These are phyloP conservation scores for Prunus mume DNA, from an alignment of 306 rosid genomes.

Conservation along the genomic window DNA sequence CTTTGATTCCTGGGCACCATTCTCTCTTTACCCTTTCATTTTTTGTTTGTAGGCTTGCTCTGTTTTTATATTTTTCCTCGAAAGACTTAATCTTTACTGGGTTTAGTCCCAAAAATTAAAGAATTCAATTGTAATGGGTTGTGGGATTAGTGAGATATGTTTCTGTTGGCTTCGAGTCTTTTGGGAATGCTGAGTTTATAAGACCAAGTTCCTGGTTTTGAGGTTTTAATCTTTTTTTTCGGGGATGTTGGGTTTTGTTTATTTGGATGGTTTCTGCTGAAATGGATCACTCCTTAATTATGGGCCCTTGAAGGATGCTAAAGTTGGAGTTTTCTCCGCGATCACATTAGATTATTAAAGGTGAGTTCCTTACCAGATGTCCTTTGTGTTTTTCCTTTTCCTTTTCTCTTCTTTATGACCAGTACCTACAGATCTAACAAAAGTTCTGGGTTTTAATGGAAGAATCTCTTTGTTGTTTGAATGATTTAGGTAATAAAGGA, in stretches of 20 bases:
- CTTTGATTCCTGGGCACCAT: not conserved
- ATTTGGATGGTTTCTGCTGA: conserved; percentile 7
- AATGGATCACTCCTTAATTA: conserved; percentile 19
- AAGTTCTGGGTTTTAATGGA: conserved; percentile 36
- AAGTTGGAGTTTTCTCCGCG: conserved; percentile 34
- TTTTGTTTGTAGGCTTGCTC: not conserved
- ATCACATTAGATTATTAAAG: conserved; percentile 33
- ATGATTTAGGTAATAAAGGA: conserved; percentile 35
- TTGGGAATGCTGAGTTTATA: too few relatives aligned
- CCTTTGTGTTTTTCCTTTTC: conserved; percentile 14
- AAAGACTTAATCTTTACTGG: not conserved
- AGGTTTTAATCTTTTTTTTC: not conserved
- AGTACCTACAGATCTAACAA: conserved; percentile 26
- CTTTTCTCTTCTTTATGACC: conserved; percentile 36
- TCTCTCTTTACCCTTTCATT: not conserved
- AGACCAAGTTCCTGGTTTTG: conserved; percentile 1
- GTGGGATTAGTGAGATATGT: too few relatives aligned
- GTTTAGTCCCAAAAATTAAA: not conserved
- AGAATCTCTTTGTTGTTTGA: conserved; percentile 27
- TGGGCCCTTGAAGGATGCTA: conserved; percentile 31
- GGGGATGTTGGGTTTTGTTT: conserved; percentile 9
- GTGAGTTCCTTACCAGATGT: conserved; percentile 23
- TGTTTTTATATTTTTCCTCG: not conserved
- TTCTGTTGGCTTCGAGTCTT: too few relatives aligned
- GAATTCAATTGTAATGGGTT: not conserved